A percentile compares a stretch with the other conserved stretches of the same genome.
Conservation (phyloP, 352 stramenopile species). For the Phytopythium helicoides region DNA sequence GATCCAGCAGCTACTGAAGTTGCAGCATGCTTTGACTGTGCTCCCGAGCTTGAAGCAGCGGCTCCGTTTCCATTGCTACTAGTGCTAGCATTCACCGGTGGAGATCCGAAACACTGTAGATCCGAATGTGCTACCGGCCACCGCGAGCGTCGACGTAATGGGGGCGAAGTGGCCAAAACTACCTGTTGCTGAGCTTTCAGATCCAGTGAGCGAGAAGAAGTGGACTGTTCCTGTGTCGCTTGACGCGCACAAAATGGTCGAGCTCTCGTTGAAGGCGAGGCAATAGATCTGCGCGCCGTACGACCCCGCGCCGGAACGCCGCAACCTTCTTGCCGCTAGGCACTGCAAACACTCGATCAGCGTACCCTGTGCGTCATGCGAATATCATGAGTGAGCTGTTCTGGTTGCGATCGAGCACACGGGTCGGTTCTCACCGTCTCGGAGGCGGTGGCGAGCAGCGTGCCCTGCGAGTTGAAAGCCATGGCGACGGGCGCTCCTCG, state of each 20-base stretch:
- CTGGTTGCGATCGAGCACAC: too few species aligned
- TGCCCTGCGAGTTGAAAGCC: constrained; percentile 85
- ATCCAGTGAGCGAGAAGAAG: constrained; percentile 90
- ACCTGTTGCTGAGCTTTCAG: constrained; percentile 67
- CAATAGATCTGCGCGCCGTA: constrained; percentile 96
- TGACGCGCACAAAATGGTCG: constrained; percentile 93
- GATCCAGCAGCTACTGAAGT: too few species aligned
- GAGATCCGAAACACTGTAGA: constrained; percentile 44
- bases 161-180: constrained; percentile 80
- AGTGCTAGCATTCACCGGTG: neutral
- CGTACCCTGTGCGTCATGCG: constrained; percentile 82
- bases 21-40: too few species aligned
- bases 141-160: constrained; percentile 70
- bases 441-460: constrained; percentile 87
- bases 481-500: constrained; percentile 85
- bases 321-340: constrained; percentile 86
- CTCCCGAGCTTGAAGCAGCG: too few species aligned
- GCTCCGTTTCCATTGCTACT: constrained; percentile 1
- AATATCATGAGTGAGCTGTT: too few species aligned
- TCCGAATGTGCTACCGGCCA: constrained; percentile 56
- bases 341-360: constrained; percentile 97
- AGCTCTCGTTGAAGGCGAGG: constrained; percentile 94
- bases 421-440: constrained; percentile 86
- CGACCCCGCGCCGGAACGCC: constrained; percentile 94
- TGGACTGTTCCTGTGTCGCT: constrained; percentile 97